These are phyloP conservation scores for Xylariales sp. DNA, from an alignment of 2,329 filamentous ascomycete species.

Conservation along the genomic window DNA sequence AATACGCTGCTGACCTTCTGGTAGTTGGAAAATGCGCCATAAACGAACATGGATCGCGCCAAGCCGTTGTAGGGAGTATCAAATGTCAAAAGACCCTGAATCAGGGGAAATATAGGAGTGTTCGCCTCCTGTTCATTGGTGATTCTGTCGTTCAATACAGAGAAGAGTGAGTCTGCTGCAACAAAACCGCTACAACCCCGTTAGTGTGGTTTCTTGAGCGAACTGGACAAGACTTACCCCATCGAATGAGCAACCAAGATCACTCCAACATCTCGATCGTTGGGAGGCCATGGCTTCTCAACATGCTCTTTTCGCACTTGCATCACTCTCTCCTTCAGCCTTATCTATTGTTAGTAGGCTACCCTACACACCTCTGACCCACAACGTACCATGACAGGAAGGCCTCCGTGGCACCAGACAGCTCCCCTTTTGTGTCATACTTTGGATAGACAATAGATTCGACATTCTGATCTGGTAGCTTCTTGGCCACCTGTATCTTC, in stretches of 20 bases:
- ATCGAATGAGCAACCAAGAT: conserved; percentile 80
- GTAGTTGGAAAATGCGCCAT: conserved; percentile 56
- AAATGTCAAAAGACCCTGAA: conserved; percentile 76
- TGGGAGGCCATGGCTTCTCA: conserved; percentile 68
- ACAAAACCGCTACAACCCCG: conserved; percentile 68
- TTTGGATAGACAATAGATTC: conserved; percentile 62
- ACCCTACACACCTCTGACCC: too few relatives aligned
- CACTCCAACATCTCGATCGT: conserved; percentile 75
- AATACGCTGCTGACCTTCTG: conserved; percentile 52
- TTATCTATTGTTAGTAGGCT: conserved; percentile 25
- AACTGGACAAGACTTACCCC: conserved; percentile 42
- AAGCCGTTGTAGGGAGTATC: conserved; percentile 79
- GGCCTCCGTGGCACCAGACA: conserved; percentile 42
- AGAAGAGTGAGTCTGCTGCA: conserved; percentile 73
- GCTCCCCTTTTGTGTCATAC: conserved; percentile 68
- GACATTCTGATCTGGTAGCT: conserved; percentile 57
- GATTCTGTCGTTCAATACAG: conserved; percentile 61
- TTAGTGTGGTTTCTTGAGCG: too few relatives aligned
- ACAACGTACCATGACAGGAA: conserved; percentile 47
- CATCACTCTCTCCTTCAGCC: conserved; percentile 77
- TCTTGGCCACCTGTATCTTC: conserved; percentile 50
- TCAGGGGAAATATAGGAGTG: conserved; percentile 67
- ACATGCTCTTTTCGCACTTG: conserved; percentile 67
- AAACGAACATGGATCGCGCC: conserved; percentile 55
- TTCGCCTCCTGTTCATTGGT: conserved; percentile 26